These are phyloP conservation scores for Entamoeba moshkovskii DNA, from an alignment of 208 protist species.

Conservation along the genomic window DNA sequence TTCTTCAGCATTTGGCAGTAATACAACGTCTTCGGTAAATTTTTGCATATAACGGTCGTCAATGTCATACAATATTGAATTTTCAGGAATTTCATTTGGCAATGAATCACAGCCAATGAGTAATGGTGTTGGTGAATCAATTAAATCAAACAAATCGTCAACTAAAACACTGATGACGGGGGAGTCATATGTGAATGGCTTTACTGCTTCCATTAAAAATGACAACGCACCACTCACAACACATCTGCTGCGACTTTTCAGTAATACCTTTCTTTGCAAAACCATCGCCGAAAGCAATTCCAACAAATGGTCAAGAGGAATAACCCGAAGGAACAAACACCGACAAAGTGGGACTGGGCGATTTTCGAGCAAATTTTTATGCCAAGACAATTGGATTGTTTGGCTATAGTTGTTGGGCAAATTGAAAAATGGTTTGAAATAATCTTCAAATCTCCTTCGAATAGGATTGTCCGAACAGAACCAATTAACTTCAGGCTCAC, in stretches of 20 bases:
- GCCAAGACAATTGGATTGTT: not conserved
- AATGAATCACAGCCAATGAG: not conserved
- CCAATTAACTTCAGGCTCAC: not conserved
- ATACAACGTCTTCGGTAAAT: not conserved
- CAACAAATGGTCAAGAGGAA: not conserved
- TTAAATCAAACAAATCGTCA: not conserved
- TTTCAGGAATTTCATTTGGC: not conserved
- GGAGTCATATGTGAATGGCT: not conserved
- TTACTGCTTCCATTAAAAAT: not conserved
- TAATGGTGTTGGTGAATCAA: not conserved
- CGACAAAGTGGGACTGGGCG: not conserved
- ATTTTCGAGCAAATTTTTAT: not conserved
- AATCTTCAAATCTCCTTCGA: not conserved
- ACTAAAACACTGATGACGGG: not conserved
- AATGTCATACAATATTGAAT: not conserved
- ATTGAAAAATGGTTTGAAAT: not conserved
- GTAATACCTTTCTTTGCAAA: not conserved
- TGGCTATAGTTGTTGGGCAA: not conserved
- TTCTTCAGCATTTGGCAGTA: not conserved
- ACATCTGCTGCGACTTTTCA: not conserved
- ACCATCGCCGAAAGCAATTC: not conserved
- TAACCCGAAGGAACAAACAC: not conserved
- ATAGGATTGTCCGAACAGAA: not conserved
- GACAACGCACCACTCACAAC: not conserved
- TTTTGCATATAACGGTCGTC: not conserved